These are phyloP conservation scores for Phlyctochytrium planicorne DNA, from an alignment of 192 early-diverging fungal genomes.

Conservation along the genomic window DNA sequence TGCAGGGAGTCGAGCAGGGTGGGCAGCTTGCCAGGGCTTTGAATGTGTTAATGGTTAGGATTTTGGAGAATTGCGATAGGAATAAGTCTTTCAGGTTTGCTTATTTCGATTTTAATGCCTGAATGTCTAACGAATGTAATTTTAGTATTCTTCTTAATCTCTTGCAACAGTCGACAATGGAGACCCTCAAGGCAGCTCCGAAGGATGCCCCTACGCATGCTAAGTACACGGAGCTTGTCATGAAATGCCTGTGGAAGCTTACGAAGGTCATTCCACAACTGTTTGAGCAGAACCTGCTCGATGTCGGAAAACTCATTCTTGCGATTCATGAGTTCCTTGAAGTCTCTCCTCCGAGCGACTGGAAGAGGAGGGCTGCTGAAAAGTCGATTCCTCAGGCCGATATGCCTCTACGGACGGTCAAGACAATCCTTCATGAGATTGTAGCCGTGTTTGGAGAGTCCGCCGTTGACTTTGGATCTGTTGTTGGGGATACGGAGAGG, in stretches of 20 bases:
- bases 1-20: constrained; percentile 60
- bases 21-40: constrained; percentile 64
- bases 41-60: constrained; percentile 87
- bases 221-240: constrained; percentile 83
- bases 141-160: constrained; percentile 70
- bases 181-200: constrained; percentile 52
- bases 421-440: constrained; percentile 84
- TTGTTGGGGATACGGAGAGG: constrained; percentile 62
- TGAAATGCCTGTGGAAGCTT: constrained; percentile 97
- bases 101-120: background rate
- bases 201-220: constrained; percentile 56
- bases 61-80: constrained; percentile 84
- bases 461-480: constrained; percentile 55
- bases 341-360: constrained; percentile 76
- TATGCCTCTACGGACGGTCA: constrained; percentile 92
- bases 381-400: constrained; percentile 74
- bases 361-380: constrained; percentile 79
- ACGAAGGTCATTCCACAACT: constrained; percentile 81
- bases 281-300: constrained; percentile 57
- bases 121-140: background rate
- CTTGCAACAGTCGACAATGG: constrained; percentile 50
- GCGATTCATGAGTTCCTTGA: constrained; percentile 83
- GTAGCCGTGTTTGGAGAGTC: constrained; percentile 62
- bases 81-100: constrained; percentile 69
- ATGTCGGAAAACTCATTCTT: constrained; percentile 66